Evolutionary conservation across 371 early-diverging fungal genomes (phyloP), one percentile per base, ranked within the genome.

Genomic region (Apophysomyces elegans): DNA sequence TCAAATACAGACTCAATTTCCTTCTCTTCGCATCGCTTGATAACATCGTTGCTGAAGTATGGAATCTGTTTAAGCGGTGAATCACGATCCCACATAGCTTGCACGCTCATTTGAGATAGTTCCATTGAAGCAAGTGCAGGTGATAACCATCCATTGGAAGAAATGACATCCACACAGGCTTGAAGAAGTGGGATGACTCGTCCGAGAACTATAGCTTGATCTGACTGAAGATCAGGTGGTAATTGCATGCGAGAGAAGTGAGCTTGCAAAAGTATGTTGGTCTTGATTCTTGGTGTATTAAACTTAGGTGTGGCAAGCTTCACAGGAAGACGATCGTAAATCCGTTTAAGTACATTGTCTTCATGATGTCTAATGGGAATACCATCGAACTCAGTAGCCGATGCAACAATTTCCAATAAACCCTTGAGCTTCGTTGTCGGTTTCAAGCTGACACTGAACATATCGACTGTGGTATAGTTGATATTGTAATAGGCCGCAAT

Each of bases 401-500:
- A 91, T 7, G 95, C 85, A 8, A 98, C 78, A 67, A 97, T 96
- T 67, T 97, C 97, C 66, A 98, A 74, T 39, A 99, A 82, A 56
- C 96, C 97, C 61, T 90, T 87, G 59, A 97, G 82, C 77, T 94
- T 95, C 35, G 97, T 98, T 36, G 87, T 88, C 16, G 86, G 84
- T 46, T 89, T 91, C 69, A 97, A 78, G 61, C 95, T 93, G 78
- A 93, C 84, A 44, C 92, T 87, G 75, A 97, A 94, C 87, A 93
- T 90, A 73, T 97, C 97, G 46, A 99, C 91, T 0, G 98, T 96
- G 46, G 90, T 82, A 71, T 96, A 96, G 74, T 91, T 88, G 79
- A 99, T 91, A 79, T 95, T 91, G 81, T 99, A 97, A 84, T 94
- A 96, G 5, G 97, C 93, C 0, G 98, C 94, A 79, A 99, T 95